phyloP scores from a whole-genome alignment of 371 early-diverging fungal genomes.

The Mucor racemosus region DNA sequence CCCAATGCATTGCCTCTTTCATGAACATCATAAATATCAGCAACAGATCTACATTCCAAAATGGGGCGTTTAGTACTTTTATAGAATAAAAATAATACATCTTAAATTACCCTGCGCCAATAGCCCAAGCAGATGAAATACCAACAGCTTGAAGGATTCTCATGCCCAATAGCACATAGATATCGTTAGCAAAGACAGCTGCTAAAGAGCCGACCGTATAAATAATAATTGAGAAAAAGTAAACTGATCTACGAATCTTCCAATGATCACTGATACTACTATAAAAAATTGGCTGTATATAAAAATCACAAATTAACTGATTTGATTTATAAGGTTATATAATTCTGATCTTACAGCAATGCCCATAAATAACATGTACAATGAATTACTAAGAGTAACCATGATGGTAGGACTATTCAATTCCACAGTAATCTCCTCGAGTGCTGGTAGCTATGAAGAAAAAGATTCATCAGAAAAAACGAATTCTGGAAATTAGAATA shows the following conservation, averaged over 20 bases:
- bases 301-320: not conserved
- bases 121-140: constrained; percentile 75
- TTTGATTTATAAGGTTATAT: not conserved
- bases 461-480: not conserved
- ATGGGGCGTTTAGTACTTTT: not conserved
- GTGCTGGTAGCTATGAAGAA: constrained; percentile 52
- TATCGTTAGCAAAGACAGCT: constrained; percentile 64
- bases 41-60: constrained; percentile 54
- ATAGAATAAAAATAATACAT: no score
- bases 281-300: constrained; percentile 60
- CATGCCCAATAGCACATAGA: constrained; percentile 65
- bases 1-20: constrained; percentile 54
- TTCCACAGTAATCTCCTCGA: constrained; percentile 42
- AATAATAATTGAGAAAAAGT: constrained; percentile 63
- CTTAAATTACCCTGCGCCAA: constrained; percentile 67
- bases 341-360: constrained; percentile 45
- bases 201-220: constrained; percentile 71
- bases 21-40: constrained; percentile 50
- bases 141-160: constrained; percentile 78
- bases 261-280: constrained; percentile 74
- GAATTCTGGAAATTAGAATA: not conserved
- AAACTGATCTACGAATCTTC: constrained; percentile 70
- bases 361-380: constrained; percentile 70
- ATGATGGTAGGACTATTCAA: constrained; percentile 48
- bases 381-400: constrained; percentile 62